These are phyloP conservation scores for Rhazya stricta DNA, from an alignment of 257 asterid genomes.

Conservation along the genomic window DNA sequence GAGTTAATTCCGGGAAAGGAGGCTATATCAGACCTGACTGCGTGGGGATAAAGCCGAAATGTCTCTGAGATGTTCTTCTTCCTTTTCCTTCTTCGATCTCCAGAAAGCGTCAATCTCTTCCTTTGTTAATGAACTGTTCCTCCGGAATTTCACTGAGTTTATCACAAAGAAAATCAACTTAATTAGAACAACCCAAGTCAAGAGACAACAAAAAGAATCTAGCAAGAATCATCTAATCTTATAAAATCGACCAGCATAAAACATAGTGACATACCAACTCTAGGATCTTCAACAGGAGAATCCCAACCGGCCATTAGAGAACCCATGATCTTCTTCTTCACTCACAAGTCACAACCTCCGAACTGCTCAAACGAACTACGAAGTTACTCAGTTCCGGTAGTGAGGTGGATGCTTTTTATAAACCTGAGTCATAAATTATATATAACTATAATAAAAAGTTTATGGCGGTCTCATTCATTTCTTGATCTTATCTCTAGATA, in stretches of 20 bases:
- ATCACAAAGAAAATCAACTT: background rate
- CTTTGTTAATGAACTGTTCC: conserved; percentile 68
- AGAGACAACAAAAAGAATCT: background rate
- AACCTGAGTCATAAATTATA: no score
- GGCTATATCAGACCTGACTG: conserved; percentile 25
- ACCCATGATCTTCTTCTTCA: conserved; percentile 44
- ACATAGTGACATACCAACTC: conserved; percentile 38
- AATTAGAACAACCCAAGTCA: background rate
- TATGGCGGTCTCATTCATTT: conserved; percentile 20
- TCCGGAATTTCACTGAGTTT: conserved; percentile 35
- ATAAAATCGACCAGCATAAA: background rate
- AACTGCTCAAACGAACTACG: background rate
- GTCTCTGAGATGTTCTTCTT: conserved; percentile 63
- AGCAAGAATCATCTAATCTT: background rate
- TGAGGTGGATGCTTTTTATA: no score
- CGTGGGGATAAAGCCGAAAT: conserved; percentile 59
- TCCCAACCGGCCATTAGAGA: conserved; percentile 97
- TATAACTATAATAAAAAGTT: no score
- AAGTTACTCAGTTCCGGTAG: no score
- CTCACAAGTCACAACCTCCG: background rate
- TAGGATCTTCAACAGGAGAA: conserved; percentile 46
- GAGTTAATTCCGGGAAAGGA: background rate
- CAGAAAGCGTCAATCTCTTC: conserved; percentile 66
- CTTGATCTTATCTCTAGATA: conserved; percentile 31
- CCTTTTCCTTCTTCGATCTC: conserved; percentile 58